Evolutionary conservation across 306 rosid species (phyloP).

Genomic region (Hippophae rhamnoides): DNA sequence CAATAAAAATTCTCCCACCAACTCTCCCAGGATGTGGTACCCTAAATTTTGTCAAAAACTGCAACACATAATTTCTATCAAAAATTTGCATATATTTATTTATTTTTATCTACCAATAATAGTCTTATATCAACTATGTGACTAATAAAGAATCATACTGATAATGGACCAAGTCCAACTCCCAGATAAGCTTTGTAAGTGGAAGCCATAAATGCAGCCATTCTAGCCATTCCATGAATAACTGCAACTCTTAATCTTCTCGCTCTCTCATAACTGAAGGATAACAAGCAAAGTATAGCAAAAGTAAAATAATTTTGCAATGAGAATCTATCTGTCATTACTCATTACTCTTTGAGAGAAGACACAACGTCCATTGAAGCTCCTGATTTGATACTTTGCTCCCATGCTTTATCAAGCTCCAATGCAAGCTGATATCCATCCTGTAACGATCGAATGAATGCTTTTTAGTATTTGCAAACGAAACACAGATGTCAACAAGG

Average conservation of each 20-base stretch:
- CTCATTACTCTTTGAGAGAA: constrained; percentile 53
- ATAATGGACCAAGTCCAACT: constrained; percentile 87
- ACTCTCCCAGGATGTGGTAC: constrained; percentile 94
- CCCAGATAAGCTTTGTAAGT: constrained; percentile 87
- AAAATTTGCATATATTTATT: background rate
- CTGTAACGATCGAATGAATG: constrained; percentile 32
- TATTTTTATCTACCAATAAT: constrained; percentile 7
- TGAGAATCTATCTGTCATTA: background rate
- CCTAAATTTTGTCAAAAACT: constrained; percentile 83
- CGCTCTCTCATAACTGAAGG: constrained; percentile 56
- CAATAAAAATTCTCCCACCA: constrained; percentile 79
- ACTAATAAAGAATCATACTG: constrained; percentile 32
- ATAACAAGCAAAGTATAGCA: background rate
- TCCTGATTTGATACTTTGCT: constrained; percentile 41
- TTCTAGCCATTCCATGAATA: constrained; percentile 95
- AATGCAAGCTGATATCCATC: constrained; percentile 84
- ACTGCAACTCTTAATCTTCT: constrained; percentile 72
- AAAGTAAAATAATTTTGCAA: background rate
- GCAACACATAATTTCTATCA: constrained; percentile 15
- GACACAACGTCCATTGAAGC: constrained; percentile 51
- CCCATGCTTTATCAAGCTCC: constrained; percentile 71
- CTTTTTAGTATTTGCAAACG: too few relatives aligned
- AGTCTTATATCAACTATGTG: background rate
- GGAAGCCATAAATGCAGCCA: constrained; percentile 96
- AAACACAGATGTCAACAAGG: background rate